A percentile compares a stretch with the other conserved stretches of the same genome.
Conservation (phyloP, 192 early-diverging fungal species). For the Spizellomyces punctatus region DNA sequence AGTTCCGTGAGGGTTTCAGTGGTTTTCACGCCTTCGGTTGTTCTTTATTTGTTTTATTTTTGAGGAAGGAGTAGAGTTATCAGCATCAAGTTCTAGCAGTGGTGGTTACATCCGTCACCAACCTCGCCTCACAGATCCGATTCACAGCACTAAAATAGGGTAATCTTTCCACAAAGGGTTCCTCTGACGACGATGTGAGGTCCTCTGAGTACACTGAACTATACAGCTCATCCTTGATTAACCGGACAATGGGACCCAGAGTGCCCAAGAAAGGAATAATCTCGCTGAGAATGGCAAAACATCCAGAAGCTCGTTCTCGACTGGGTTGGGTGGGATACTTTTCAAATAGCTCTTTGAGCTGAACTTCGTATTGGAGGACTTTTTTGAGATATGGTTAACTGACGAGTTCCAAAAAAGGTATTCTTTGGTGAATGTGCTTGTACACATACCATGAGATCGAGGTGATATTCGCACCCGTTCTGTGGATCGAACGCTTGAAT, state of each 20-base stretch:
- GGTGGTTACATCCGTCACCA: not conserved
- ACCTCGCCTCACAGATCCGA: slow-evolving; percentile 8
- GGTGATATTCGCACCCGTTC: slow-evolving; percentile 17
- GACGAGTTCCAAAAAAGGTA: not conserved
- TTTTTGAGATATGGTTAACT: not conserved
- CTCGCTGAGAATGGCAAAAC: slow-evolving; percentile 43
- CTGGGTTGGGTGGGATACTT: slow-evolving; percentile 32
- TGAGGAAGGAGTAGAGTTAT: not conserved
- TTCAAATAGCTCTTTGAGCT: slow-evolving; percentile 47
- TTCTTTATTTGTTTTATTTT: not conserved
- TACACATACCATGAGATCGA: slow-evolving; percentile 30
- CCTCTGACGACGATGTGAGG: slow-evolving; percentile 32
- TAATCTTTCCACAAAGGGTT: slow-evolving; percentile 30
- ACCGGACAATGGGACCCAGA: slow-evolving; percentile 23
- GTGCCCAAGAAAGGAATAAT: slow-evolving; percentile 34
- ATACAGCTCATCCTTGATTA: slow-evolving; percentile 43
- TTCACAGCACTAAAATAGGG: slow-evolving; percentile 42
- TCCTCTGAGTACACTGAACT: slow-evolving; percentile 39
- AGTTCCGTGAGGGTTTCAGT: slow-evolving; percentile 37
- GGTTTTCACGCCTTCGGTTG: slow-evolving; percentile 20
- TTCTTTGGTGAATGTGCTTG: not conserved
- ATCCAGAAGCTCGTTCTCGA: slow-evolving; percentile 18
- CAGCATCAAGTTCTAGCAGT: not conserved
- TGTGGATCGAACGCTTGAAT: too few species aligned
- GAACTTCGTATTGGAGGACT: slow-evolving; percentile 47